A percentile compares a stretch with the other conserved stretches of the same genome.
These are phyloP conservation scores for Perilla frutescens DNA, from an alignment of 257 asterid genomes.

Conservation along the genomic window DNA sequence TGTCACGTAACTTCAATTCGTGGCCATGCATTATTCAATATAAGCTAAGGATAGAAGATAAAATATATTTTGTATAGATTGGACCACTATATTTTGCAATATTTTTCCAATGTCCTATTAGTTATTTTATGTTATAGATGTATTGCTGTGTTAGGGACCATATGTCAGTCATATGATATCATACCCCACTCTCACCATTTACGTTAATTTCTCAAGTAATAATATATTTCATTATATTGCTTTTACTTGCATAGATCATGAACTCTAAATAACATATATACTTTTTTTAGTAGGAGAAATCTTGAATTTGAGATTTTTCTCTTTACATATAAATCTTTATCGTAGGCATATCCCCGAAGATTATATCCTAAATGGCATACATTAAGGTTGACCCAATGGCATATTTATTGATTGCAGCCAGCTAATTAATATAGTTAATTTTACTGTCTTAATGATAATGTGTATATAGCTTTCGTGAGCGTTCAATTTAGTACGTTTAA, in stretches of 20 bases:
- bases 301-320: too few species aligned
- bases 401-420: too few species aligned
- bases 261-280: not conserved
- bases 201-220: too few species aligned
- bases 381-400: too few species aligned
- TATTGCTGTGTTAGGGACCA: conserved; percentile 23
- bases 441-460: too few species aligned
- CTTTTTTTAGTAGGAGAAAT: not conserved
- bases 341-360: too few species aligned
- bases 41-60: conserved; percentile 3
- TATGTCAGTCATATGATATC: not conserved
- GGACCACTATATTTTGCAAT: conserved; percentile 34
- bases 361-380: too few species aligned
- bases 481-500: too few species aligned
- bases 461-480: too few species aligned
- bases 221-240: not conserved
- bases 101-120: conserved; percentile 29
- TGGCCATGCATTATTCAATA: conserved; percentile 25
- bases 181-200: not conserved
- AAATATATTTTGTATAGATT: conserved; percentile 3
- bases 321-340: too few species aligned
- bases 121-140: conserved; percentile 21
- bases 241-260: not conserved
- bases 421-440: too few species aligned
- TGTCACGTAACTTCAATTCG: conserved; percentile 38